Percentiles rank a stretch among this genome's conserved stretches.
These are phyloP conservation scores for Crithidia brevicula DNA, from an alignment of 208 protist species.

Conservation along the genomic window DNA sequence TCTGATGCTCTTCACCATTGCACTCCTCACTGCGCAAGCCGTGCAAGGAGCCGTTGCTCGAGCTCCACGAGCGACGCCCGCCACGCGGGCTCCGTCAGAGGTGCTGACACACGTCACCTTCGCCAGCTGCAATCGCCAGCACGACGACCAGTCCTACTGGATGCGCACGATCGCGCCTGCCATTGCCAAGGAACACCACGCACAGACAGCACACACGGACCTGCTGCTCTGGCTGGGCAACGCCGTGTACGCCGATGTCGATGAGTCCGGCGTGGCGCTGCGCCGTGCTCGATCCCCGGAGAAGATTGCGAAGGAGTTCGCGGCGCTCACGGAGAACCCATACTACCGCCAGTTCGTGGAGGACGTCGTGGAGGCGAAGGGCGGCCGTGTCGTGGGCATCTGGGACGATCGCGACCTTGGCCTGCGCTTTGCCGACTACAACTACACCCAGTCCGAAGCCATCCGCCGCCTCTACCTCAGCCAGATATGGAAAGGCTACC, in stretches of 20 bases:
- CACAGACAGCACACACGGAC: slow-evolving; percentile 36
- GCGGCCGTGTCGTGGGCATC: slow-evolving; percentile 42
- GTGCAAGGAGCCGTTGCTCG: no score
- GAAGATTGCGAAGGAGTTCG: slow-evolving; percentile 27
- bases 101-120: slow-evolving; percentile 61
- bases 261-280: slow-evolving; percentile 30
- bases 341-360: slow-evolving; percentile 39
- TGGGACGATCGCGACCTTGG: slow-evolving; percentile 89
- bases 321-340: slow-evolving; percentile 26
- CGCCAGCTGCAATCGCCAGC: slow-evolving; percentile 70
- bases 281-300: slow-evolving; percentile 1
- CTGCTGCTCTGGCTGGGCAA: slow-evolving; percentile 80
- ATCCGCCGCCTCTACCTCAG: slow-evolving; percentile 57
- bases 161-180: slow-evolving; percentile 27
- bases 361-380: slow-evolving; percentile 8
- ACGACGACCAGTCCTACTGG: slow-evolving; percentile 74
- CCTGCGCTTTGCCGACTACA: slow-evolving; percentile 50
- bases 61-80: no score
- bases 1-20: background rate
- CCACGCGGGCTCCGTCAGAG: background rate
- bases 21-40: background rate
- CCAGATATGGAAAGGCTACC: slow-evolving; percentile 29
- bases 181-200: background rate
- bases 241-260: slow-evolving; percentile 67
- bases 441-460: slow-evolving; percentile 42